Evolutionary conservation across 345 rosid genomes (phyloP).

Genomic region (Eucalyptus paniculata): DNA sequence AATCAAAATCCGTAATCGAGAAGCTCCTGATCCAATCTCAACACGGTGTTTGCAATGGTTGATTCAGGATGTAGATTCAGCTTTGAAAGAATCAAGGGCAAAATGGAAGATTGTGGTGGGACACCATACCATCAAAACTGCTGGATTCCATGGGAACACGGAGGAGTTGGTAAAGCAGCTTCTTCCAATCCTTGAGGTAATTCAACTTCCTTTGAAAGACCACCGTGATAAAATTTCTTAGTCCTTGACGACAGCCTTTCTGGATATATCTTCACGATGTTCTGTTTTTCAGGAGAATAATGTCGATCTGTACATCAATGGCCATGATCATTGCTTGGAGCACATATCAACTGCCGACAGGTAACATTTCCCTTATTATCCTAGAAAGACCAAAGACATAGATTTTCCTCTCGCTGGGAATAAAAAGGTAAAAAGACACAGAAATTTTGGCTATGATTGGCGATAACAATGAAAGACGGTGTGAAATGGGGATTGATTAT

Average conservation of each 20-base stretch:
- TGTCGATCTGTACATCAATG: slow-evolving; percentile 11
- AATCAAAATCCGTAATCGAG: neutral
- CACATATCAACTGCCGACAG: slow-evolving; percentile 1
- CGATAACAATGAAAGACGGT: neutral
- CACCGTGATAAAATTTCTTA: neutral
- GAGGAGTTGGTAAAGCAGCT: slow-evolving; percentile 1
- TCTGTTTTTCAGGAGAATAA: neutral
- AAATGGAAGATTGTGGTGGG: slow-evolving; percentile 22
- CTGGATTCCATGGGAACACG: slow-evolving; percentile 5
- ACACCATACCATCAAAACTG: slow-evolving; percentile 11
- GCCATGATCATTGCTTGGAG: slow-evolving; percentile 15
- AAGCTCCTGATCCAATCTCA: neutral
- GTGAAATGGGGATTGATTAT: neutral
- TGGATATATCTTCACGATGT: neutral
- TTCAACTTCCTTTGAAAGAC: neutral
- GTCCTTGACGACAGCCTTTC: neutral
- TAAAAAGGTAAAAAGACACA: neutral
- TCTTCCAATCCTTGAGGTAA: slow-evolving; percentile 17
- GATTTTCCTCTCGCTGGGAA: neutral
- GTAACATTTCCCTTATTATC: neutral
- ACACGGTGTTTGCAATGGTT: neutral
- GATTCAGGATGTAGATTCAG: neutral
- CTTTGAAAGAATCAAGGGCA: slow-evolving; percentile 1
- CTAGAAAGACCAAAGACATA: neutral
- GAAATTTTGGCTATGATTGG: neutral